Evolutionary conservation across 1,139 yeast genomes (phyloP), one percentile per base, ranked within the genome.

Genomic region (Saccharomyces hybrid): DNA sequence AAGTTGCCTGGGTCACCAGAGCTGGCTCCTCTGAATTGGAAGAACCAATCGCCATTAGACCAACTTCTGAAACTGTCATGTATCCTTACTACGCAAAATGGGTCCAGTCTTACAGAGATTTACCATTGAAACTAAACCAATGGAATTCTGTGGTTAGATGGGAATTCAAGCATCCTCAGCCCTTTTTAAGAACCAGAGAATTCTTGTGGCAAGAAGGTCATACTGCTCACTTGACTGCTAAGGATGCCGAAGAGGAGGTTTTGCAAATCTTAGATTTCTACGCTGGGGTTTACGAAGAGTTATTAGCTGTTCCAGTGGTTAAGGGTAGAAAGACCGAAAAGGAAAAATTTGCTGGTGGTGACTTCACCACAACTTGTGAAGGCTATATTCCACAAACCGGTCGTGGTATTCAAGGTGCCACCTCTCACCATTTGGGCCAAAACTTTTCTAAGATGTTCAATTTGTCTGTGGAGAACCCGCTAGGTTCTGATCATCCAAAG

Each of bases 191-290:
- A 81, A 95, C 99, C 14, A 86, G 99, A 77, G 99, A 95, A 75
- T 95, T 95, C 76, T 80, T 95, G 73, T 95, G 99, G 99, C 99
- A 95, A 77, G 99, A 95, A 77, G 99, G 99, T 63, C 99, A 95
- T 77, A 95, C 99, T 53, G 99, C 96, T 54, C 96, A 88, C 71
- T 80, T 93, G 70, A 86, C 95, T 56, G 75, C 77, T 63, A 86
- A 83, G 57, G 91, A 81, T 57, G 97, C 99, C 44, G 79, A 81
- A 58, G 77, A 77, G 56, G 99, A 95, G 76, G 99, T 93, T 30
- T 72, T 82, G 65, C 86, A 86, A 72, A 90, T 95, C 67, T 81
- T 93, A 70, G 95, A 88, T 61, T 84, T 82, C 75, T 95, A 95
- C 73, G 85, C 86, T 59, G 82, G 83, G 58, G 80, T 95, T 58